Conservation (phyloP, 176 grass and related monocot species). For the Tillandsia leiboldiana region DNA sequence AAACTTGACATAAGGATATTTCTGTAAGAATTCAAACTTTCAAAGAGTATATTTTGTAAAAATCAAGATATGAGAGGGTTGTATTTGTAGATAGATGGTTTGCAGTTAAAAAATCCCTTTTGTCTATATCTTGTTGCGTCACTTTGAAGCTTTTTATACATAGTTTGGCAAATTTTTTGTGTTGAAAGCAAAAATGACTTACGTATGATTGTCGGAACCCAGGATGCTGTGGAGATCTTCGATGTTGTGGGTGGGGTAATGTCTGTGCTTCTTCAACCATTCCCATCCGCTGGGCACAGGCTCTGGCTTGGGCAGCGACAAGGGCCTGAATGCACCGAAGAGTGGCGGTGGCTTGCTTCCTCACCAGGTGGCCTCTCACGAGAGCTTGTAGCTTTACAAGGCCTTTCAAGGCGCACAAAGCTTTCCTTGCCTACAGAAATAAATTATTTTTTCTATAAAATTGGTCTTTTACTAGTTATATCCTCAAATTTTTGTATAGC, state of each 20-base stretch:
- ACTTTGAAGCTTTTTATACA: neutral
- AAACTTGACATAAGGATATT: too few relatives aligned
- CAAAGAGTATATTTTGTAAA: too few relatives aligned
- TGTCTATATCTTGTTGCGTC: neutral
- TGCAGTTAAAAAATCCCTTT: too few relatives aligned
- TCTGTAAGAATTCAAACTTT: too few relatives aligned
- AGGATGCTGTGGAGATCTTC: neutral
- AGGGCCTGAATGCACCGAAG: slow-evolving; percentile 36
- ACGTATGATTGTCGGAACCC: neutral
- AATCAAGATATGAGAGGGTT: too few relatives aligned
- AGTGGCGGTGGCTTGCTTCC: slow-evolving; percentile 22
- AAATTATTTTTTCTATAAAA: neutral
- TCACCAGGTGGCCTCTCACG: slow-evolving; percentile 23
- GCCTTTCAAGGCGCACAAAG: slow-evolving; percentile 23
- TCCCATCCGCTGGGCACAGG: slow-evolving; percentile 2
- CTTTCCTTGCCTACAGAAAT: slow-evolving; percentile 25
- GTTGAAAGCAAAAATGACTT: neutral
- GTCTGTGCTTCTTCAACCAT: slow-evolving; percentile 4
- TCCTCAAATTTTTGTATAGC: neutral
- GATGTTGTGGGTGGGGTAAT: neutral
- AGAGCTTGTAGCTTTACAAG: slow-evolving; percentile 41
- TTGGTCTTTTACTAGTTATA: neutral
- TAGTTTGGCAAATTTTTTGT: neutral
- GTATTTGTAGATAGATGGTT: too few relatives aligned
- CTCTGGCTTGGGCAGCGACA: slow-evolving; percentile 24